A percentile compares a stretch with the other conserved stretches of the same genome.
Conservation (phyloP, 768 basidiomycete species). For the Amanita jacksonii region DNA sequence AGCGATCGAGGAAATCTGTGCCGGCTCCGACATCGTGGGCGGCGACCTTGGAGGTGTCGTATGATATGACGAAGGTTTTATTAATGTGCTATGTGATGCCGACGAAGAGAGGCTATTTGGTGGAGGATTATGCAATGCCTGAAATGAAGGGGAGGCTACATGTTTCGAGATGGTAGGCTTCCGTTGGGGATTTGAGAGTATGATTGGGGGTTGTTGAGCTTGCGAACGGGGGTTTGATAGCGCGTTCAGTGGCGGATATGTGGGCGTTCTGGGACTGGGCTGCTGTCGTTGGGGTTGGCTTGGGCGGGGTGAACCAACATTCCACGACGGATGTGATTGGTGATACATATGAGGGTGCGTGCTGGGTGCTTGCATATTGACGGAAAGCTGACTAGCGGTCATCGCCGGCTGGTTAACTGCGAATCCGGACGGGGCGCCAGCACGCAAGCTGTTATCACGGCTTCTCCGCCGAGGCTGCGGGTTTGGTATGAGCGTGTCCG, state of each 20-base stretch:
- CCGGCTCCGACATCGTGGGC: conserved; percentile 5
- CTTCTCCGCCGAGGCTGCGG: neutral
- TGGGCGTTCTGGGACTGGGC: neutral
- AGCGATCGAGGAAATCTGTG: conserved; percentile 2
- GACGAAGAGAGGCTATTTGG: neutral
- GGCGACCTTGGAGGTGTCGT: neutral
- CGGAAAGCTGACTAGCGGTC: neutral
- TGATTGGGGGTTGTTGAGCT: neutral
- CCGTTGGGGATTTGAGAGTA: conserved; percentile 6
- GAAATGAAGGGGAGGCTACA: neutral
- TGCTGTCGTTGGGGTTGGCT: conserved; percentile 1
- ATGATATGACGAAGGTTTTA: neutral
- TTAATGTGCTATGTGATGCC: neutral
- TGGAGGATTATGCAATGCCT: neutral
- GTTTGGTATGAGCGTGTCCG: neutral
- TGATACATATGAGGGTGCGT: neutral
- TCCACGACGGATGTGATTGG: conserved; percentile 3
- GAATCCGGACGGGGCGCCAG: conserved; percentile 11
- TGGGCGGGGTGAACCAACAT: neutral
- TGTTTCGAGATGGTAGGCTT: conserved; percentile 1
- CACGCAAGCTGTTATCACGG: conserved; percentile 6
- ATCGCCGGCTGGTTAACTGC: conserved; percentile 12
- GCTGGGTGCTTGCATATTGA: neutral
- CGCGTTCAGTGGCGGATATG: conserved; percentile 3
- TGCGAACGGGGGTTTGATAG: neutral